These are phyloP conservation scores for Lonicera japonica DNA, from an alignment of 129 eudicot genomes.

Conservation along the genomic window DNA sequence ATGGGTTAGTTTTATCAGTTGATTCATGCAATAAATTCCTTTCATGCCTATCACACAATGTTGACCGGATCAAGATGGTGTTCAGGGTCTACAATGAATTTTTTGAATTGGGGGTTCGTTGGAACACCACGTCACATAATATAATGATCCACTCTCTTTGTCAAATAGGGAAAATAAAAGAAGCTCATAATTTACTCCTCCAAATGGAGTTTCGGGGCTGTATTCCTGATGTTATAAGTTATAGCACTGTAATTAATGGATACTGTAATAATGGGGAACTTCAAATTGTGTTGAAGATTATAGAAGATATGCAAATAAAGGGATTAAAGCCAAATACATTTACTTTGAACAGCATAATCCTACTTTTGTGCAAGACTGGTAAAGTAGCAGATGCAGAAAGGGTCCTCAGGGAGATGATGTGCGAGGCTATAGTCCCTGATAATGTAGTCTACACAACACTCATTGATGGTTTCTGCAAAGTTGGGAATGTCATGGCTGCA, in stretches of 20 bases:
- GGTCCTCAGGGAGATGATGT: constrained; percentile 64
- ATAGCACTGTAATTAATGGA: constrained; percentile 75
- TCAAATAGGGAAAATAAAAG: constrained; percentile 59
- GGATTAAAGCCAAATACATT: constrained; percentile 76
- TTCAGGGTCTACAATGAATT: constrained; percentile 47
- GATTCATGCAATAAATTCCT: constrained; percentile 70
- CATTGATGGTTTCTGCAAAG: constrained; percentile 75
- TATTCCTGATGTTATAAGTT: constrained; percentile 66
- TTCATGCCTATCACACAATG: constrained; percentile 39
- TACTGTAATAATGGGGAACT: constrained; percentile 64
- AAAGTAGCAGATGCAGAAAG: constrained; percentile 65
- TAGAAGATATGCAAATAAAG: constrained; percentile 55
- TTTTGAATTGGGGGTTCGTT: constrained; percentile 53
- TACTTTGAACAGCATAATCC: constrained; percentile 63
- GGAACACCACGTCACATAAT: constrained; percentile 79
- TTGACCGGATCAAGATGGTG: constrained; percentile 28
- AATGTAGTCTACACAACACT: constrained; percentile 74
- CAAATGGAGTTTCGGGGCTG: constrained; percentile 78
- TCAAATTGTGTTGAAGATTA: constrained; percentile 39
- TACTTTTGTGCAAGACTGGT: constrained; percentile 60
- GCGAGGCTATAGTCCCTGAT: constrained; percentile 56
- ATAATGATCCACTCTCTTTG: constrained; percentile 61
- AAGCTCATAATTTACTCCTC: constrained; percentile 78
- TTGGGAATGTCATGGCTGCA: constrained; percentile 50
- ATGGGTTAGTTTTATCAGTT: constrained; percentile 61